phyloP scores from a whole-genome alignment of 495 filamentous ascomycete species.

The Filosporella fistucella region DNA sequence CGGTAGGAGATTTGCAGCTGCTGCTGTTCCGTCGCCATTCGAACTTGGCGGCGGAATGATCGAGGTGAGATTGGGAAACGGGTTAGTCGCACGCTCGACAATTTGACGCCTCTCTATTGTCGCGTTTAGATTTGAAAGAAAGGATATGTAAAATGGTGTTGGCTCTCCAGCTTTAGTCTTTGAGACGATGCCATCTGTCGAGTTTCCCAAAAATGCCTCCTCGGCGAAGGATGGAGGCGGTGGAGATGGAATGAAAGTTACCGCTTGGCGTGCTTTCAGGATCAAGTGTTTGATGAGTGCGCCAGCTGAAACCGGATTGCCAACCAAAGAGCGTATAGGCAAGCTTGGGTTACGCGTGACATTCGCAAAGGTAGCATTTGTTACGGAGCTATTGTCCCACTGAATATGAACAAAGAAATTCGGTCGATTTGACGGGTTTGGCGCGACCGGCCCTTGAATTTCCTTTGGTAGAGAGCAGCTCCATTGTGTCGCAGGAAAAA shows the following conservation, averaged over 20 bases:
- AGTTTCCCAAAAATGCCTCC: slow-evolving; percentile 74
- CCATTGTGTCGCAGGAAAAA: slow-evolving; percentile 68
- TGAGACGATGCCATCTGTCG: slow-evolving; percentile 62
- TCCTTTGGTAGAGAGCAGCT: slow-evolving; percentile 79
- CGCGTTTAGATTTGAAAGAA: slow-evolving; percentile 27
- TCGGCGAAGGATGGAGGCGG: slow-evolving; percentile 62
- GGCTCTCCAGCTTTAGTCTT: slow-evolving; percentile 60
- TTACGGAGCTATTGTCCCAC: slow-evolving; percentile 65
- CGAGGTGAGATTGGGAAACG: slow-evolving; percentile 43
- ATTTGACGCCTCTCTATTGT: slow-evolving; percentile 7
- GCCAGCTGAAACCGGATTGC: slow-evolving; percentile 32
- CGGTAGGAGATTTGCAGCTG: slow-evolving; percentile 64
- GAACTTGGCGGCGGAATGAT: slow-evolving; percentile 57
- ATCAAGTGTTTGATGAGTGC: slow-evolving; percentile 24
- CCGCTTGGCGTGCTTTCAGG: slow-evolving; percentile 22
- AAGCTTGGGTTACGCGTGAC: slow-evolving; percentile 20
- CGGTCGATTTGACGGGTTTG: slow-evolving; percentile 60
- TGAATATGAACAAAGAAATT: slow-evolving; percentile 77
- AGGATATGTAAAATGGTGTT: slow-evolving; percentile 64
- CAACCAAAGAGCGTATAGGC: slow-evolving; percentile 10
- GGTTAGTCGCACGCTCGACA: slow-evolving; percentile 12
- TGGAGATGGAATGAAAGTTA: slow-evolving; percentile 52
- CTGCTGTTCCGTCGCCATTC: slow-evolving; percentile 63
- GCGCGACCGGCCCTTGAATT: slow-evolving; percentile 53
- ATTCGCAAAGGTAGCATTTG: slow-evolving; percentile 25